phyloP scores from a whole-genome alignment of 2,329 filamentous ascomycete species.

The Purpureocillium takamizusanense region DNA sequence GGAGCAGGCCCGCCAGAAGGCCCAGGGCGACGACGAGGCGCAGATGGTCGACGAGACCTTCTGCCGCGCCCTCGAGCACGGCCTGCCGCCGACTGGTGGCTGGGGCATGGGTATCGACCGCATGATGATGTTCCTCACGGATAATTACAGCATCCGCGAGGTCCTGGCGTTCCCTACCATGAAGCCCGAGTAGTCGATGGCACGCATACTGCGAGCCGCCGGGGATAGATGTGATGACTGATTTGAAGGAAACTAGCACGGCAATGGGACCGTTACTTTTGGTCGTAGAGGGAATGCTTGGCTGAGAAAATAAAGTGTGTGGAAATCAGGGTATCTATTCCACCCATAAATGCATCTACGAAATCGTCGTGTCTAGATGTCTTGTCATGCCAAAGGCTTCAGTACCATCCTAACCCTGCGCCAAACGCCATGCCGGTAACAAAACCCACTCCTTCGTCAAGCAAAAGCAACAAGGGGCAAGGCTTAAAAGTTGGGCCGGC shows the following conservation, averaged over 20 bases:
- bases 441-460: neutral
- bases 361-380: no score
- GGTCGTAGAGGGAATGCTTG: neutral
- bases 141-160: conserved; percentile 91
- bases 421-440: conserved; percentile 2
- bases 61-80: conserved; percentile 80
- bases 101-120: conserved; percentile 97
- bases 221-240: neutral
- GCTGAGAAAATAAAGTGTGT: neutral
- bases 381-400: no score
- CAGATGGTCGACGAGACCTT: conserved; percentile 96
- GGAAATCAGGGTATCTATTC: no score
- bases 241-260: neutral
- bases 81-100: conserved; percentile 85
- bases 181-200: conserved; percentile 64
- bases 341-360: no score
- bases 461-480: no score
- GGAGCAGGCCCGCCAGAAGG: conserved; percentile 94
- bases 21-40: conserved; percentile 92
- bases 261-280: no score
- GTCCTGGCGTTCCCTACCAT: conserved; percentile 96
- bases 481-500: conserved; percentile 63
- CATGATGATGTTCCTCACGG: conserved; percentile 88
- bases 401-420: neutral
- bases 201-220: no score